Evolutionary conservation across 179 eudicot genomes (phyloP).

Genomic region (Silene coronaria): DNA sequence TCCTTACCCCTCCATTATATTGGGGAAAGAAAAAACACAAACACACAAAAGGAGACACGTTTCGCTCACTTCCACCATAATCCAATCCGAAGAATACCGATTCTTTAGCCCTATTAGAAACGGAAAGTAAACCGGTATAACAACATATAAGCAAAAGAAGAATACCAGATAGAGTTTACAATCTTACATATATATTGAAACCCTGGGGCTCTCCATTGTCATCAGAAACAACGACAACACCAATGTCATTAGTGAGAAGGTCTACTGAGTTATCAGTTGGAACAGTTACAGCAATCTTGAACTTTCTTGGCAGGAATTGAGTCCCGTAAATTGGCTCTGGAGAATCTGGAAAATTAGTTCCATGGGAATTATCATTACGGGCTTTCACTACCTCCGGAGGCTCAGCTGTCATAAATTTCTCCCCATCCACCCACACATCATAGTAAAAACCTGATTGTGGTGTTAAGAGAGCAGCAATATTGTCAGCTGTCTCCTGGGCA

Average conservation of each 20-base stretch:
- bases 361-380: constrained; percentile 91
- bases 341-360: constrained; percentile 85
- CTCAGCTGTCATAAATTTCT: constrained; percentile 82
- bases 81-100: no score
- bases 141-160: not conserved
- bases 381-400: constrained; percentile 87
- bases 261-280: constrained; percentile 95
- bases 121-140: not conserved
- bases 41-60: no score
- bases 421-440: constrained; percentile 99
- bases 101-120: not conserved
- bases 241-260: constrained; percentile 85
- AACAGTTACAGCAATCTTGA: constrained; percentile 93
- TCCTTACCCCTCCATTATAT: no score
- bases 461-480: constrained; percentile 82
- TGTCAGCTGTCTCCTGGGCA: constrained; percentile 87
- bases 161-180: not conserved
- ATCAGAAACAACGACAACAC: constrained; percentile 80
- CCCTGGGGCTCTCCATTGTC: constrained; percentile 90
- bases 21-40: no score
- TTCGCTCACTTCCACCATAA: no score
- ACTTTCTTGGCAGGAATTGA: constrained; percentile 94
- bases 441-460: constrained; percentile 98
- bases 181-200: constrained; percentile 81
- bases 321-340: constrained; percentile 99